Percentiles rank a stretch among this genome's conserved stretches.
Conservation (phyloP, 1,284 basidiomycete genomes). For the Ustilago shanxiensis region DNA sequence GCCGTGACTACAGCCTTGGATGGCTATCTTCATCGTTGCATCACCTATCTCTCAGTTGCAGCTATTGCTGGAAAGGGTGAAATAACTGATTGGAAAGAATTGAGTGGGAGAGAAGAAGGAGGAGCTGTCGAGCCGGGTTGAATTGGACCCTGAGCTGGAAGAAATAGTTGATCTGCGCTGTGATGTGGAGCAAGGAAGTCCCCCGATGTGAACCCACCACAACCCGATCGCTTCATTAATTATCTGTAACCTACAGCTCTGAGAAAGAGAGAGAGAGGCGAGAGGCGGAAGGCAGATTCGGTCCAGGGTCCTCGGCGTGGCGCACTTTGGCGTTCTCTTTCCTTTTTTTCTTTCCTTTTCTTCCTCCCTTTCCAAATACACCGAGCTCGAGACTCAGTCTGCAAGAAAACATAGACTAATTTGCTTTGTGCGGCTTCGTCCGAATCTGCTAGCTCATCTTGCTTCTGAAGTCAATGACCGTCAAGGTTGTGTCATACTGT, state of each 20-base stretch:
- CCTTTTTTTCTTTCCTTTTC: background rate
- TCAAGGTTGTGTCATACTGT: background rate
- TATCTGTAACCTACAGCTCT: too few relatives aligned
- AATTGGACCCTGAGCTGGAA: slow-evolving; percentile 2
- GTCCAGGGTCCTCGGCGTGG: slow-evolving; percentile 13
- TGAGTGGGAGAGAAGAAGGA: background rate
- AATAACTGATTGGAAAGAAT: too few relatives aligned
- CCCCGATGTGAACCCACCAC: too few relatives aligned
- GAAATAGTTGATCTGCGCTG: slow-evolving; percentile 2
- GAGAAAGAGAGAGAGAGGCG: too few relatives aligned
- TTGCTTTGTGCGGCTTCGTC: background rate
- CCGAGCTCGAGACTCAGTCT: background rate
- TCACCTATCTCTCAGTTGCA: background rate
- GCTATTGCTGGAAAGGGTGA: too few relatives aligned
- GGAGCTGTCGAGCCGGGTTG: background rate
- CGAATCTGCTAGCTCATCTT: too few relatives aligned
- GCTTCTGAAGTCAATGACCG: background rate
- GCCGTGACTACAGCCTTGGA: slow-evolving; percentile 95
- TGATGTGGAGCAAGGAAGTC: background rate
- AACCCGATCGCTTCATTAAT: too few relatives aligned
- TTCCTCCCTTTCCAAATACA: background rate
- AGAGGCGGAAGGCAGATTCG: background rate
- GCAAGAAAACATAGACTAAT: background rate
- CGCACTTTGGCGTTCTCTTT: background rate
- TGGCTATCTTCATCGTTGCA: slow-evolving; percentile 77